Conservation (phyloP, 1,139 yeast genomes). For the Lodderomyces parapsilosis region DNA sequence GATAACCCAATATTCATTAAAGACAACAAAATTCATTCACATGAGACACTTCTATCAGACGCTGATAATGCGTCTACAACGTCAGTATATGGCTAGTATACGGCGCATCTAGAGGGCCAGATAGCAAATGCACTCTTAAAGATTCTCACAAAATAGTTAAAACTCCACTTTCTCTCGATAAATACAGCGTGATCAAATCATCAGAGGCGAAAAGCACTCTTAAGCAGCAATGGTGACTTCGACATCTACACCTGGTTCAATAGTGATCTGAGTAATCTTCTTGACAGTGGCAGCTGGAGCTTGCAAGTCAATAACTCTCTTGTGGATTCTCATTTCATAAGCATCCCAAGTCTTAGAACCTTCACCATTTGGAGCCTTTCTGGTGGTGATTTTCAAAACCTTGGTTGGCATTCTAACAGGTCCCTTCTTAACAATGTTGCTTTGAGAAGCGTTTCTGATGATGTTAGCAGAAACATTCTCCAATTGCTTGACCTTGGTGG, state of each 20-base stretch:
- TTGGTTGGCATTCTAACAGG: conserved; percentile 99
- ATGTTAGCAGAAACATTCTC: conserved; percentile 91
- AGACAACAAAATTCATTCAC: not conserved
- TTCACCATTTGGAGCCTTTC: conserved; percentile 99
- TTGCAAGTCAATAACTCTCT: conserved; percentile 98
- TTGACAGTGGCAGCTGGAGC: conserved; percentile 94
- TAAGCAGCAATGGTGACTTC: conserved; percentile 44
- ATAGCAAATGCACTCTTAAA: conserved; percentile 1
- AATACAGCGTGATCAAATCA: not conserved
- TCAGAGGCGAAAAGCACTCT: conserved; percentile 7
- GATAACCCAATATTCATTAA: conserved; percentile 1
- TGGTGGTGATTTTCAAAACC: conserved; percentile 97
- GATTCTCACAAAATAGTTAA: not conserved
- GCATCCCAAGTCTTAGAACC: conserved; percentile 99
- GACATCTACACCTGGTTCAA: conserved; percentile 56
- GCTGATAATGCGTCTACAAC: conserved; percentile 6
- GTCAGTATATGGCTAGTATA: conserved; percentile 4
- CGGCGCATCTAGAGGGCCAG: conserved; percentile 6
- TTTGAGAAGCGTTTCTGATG: conserved; percentile 81
- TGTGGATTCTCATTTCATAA: conserved; percentile 99
- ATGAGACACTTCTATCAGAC: conserved; percentile 4
- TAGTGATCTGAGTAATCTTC: conserved; percentile 92
- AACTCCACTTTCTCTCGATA: not conserved
- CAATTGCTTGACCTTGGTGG: conserved; percentile 98
- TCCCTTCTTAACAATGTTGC: conserved; percentile 89